Evolutionary conservation across 352 stramenopile genomes (phyloP).

Genomic region (Pythium utonaiense): DNA sequence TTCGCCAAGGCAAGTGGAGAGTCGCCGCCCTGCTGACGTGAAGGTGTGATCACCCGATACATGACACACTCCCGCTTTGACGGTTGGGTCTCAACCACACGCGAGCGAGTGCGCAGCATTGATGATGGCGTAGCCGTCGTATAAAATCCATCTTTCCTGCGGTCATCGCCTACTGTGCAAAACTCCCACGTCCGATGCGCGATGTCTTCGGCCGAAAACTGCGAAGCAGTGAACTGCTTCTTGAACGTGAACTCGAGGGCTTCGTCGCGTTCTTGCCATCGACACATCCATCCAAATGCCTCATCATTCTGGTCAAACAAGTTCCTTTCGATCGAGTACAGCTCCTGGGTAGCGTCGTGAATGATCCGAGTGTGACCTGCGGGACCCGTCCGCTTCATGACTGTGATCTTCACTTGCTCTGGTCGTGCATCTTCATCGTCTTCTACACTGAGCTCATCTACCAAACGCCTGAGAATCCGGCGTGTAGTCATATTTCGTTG

Average conservation of each 20-base stretch:
- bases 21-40: background rate
- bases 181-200: slow-evolving; percentile 15
- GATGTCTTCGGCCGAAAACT: background rate
- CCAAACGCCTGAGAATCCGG: background rate
- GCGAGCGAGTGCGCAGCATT: background rate
- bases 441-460: background rate
- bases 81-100: background rate
- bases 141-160: background rate
- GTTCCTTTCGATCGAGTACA: background rate
- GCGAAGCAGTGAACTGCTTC: slow-evolving; percentile 2
- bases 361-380: background rate
- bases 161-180: slow-evolving; percentile 3
- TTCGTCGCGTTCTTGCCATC: background rate
- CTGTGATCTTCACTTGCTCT: background rate
- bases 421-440: background rate
- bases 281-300: slow-evolving; percentile 19
- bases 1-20: slow-evolving; percentile 1
- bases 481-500: slow-evolving; percentile 6
- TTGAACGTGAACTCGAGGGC: slow-evolving; percentile 8
- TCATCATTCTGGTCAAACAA: background rate
- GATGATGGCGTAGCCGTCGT: slow-evolving; percentile 4
- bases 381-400: background rate
- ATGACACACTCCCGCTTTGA: background rate
- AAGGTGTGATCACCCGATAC: background rate
- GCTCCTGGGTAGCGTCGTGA: background rate